phyloP scores from a whole-genome alignment of 129 eudicot species.

The Cynara cardunculus region DNA sequence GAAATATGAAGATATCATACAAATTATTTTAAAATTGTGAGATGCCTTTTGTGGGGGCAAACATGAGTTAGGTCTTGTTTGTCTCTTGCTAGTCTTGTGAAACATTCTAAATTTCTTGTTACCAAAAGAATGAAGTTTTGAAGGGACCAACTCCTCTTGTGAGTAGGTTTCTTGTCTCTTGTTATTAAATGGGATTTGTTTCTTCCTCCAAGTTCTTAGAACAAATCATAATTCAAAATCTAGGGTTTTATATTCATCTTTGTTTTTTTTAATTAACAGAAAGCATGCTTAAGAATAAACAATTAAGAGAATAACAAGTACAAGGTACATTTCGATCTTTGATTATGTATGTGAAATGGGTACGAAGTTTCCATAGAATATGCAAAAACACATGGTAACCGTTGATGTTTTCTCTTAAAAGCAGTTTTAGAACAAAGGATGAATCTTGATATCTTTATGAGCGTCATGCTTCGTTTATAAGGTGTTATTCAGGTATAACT shows the following conservation, averaged over 20 bases:
- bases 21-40: background rate
- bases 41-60: conserved; percentile 30
- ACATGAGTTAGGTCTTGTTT: conserved; percentile 29
- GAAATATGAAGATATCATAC: background rate
- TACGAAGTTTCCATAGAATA: conserved; percentile 19
- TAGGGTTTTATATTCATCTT: conserved; percentile 7
- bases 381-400: background rate
- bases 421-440: background rate
- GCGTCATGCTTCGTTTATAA: background rate
- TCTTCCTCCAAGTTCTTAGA: conserved; percentile 15
- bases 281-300: conserved; percentile 17
- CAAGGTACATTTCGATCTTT: conserved; percentile 27
- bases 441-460: background rate
- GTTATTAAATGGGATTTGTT: conserved; percentile 23
- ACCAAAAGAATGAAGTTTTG: conserved; percentile 19
- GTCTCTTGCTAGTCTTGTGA: conserved; percentile 17
- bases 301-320: conserved; percentile 10
- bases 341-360: conserved; percentile 17
- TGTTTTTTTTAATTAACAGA: background rate
- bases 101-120: conserved; percentile 28
- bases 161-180: conserved; percentile 31
- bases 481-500: background rate
- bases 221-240: conserved; percentile 7
- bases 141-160: conserved; percentile 22
- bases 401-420: background rate